phyloP scores from a whole-genome alignment of 129 eudicot genomes.

The Lactuca sativa region DNA sequence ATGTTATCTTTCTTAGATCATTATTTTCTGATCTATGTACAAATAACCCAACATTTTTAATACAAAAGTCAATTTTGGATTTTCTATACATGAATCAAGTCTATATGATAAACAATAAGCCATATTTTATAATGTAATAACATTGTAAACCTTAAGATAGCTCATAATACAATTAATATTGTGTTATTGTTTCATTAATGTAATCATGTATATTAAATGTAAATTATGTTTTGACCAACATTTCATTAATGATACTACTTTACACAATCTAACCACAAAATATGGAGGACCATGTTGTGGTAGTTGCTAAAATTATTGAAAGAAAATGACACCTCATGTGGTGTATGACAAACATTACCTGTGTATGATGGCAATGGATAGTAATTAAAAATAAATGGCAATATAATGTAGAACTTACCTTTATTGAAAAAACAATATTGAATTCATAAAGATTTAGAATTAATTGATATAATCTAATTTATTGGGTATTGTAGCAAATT shows the following conservation, averaged over 20 bases:
- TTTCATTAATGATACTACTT: neutral
- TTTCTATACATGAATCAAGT: neutral
- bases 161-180: neutral
- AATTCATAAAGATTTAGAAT: neutral
- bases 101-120: neutral
- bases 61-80: neutral
- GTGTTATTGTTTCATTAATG: neutral
- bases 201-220: neutral
- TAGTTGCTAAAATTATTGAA: constrained; percentile 35
- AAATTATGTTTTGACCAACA: neutral
- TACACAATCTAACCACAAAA: neutral
- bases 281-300: constrained; percentile 32
- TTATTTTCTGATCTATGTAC: too few relatives aligned
- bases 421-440: neutral
- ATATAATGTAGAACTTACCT: neutral
- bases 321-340: constrained; percentile 39
- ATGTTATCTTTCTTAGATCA: neutral
- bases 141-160: too few relatives aligned
- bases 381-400: constrained; percentile 14
- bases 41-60: neutral
- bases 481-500: neutral
- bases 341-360: constrained; percentile 37
- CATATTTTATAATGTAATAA: too few relatives aligned
- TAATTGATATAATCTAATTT: neutral
- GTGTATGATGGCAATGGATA: constrained; percentile 33